These are phyloP conservation scores for Colletotrichum limetticola DNA, from an alignment of 2,329 filamentous ascomycete genomes.

Conservation along the genomic window DNA sequence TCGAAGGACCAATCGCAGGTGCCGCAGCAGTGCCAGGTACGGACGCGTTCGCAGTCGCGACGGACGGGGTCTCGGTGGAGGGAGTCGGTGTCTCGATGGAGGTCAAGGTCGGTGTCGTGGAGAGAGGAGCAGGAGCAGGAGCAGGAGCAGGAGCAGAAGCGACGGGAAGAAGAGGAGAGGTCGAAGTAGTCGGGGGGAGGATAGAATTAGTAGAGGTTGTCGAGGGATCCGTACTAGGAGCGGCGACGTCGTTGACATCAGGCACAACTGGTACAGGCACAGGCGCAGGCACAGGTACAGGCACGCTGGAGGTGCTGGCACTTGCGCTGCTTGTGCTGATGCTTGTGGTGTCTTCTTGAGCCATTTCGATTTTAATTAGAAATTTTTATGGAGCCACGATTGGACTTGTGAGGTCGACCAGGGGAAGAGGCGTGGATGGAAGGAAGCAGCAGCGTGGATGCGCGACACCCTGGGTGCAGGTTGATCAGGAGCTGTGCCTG, in stretches of 20 bases:
- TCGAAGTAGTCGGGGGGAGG: conserved; percentile 24
- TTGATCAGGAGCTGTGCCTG: conserved; percentile 23
- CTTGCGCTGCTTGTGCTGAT: conserved; percentile 33
- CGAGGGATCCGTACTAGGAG: conserved; percentile 23
- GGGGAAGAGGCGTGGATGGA: conserved; percentile 39
- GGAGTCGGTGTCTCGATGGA: conserved; percentile 22
- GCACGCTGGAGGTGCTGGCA: conserved; percentile 32
- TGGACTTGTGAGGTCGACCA: conserved; percentile 43
- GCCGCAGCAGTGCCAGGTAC: not conserved
- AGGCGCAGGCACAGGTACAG: conserved; percentile 20
- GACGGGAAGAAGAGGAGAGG: conserved; percentile 14
- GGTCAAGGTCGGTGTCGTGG: conserved; percentile 24
- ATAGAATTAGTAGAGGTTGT: conserved; percentile 33
- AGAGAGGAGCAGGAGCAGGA: not conserved
- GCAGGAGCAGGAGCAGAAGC: not conserved
- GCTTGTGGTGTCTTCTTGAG: conserved; percentile 42
- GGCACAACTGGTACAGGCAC: conserved; percentile 16
- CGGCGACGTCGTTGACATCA: conserved; percentile 31
- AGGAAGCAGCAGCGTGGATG: conserved; percentile 28
- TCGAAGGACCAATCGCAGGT: not conserved
- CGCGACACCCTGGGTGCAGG: conserved; percentile 35
- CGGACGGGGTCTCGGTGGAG: conserved; percentile 18
- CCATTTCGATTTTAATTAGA: conserved; percentile 53
- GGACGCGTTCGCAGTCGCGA: conserved; percentile 17
- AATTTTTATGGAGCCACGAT: conserved; percentile 52